phyloP scores from a whole-genome alignment of 176 grass and related monocot species.

The Lolium perenne region DNA sequence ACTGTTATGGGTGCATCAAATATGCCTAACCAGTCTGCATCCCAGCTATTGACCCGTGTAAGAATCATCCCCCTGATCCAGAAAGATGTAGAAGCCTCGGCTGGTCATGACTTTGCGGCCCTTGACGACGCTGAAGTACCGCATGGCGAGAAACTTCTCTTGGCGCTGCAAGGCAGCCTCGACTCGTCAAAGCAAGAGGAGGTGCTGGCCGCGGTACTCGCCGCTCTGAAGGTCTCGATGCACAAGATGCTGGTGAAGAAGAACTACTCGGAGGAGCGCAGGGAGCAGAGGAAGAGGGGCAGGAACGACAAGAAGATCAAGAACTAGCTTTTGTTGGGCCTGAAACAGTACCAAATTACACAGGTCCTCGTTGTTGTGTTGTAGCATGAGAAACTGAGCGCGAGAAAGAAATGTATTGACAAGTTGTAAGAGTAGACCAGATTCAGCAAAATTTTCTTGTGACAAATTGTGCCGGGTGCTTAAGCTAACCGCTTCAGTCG shows the following conservation, averaged over 20 bases:
- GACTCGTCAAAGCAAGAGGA: conserved; percentile 66
- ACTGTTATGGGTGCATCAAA: conserved; percentile 92
- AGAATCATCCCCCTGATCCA: conserved; percentile 43
- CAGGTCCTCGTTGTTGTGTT: neutral
- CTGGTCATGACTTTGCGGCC: conserved; percentile 26
- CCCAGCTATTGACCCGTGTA: conserved; percentile 61
- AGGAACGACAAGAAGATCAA: conserved; percentile 91
- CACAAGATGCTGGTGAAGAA: conserved; percentile 93
- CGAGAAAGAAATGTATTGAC: neutral
- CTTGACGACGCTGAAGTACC: conserved; percentile 68
- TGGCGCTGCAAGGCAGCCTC: conserved; percentile 77
- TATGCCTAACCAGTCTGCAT: conserved; percentile 46
- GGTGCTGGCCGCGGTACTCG: conserved; percentile 60
- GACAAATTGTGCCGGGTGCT: neutral
- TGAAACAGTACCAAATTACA: neutral
- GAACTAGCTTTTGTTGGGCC: conserved; percentile 32
- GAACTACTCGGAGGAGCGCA: conserved; percentile 85
- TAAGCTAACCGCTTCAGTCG: neutral
- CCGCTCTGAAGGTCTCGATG: conserved; percentile 72
- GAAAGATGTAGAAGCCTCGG: conserved; percentile 36
- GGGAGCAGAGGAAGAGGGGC: conserved; percentile 79
- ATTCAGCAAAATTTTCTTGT: neutral
- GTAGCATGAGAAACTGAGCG: conserved; percentile 37
- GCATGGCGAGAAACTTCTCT: conserved; percentile 67
- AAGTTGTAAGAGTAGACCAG: neutral